These are phyloP conservation scores for Cordyceps militaris DNA, from an alignment of 2,329 filamentous ascomycete genomes.

Conservation along the genomic window DNA sequence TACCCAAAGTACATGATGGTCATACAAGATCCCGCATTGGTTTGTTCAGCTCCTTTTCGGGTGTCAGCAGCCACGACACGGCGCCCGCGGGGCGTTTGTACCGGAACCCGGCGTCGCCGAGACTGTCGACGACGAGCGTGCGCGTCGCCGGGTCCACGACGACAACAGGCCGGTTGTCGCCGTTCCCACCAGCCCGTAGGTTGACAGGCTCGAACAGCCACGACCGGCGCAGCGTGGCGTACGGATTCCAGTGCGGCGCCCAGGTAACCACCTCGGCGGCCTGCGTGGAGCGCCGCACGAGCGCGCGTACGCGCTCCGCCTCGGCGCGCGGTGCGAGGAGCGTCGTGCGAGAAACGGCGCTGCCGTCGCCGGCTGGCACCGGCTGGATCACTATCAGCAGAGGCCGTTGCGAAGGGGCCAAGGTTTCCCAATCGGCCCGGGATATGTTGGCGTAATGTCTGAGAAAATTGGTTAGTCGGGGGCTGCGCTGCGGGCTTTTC, in stretches of 20 bases:
- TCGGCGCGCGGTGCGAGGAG: slow-evolving; percentile 56
- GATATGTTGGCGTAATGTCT: slow-evolving; percentile 55
- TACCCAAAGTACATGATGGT: slow-evolving; percentile 8
- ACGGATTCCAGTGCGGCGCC: slow-evolving; percentile 61
- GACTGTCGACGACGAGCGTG: slow-evolving; percentile 54
- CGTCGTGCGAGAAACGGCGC: slow-evolving; percentile 35
- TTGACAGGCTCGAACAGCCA: slow-evolving; percentile 27
- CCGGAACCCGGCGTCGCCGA: slow-evolving; percentile 46
- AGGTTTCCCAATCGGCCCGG: slow-evolving; percentile 55
- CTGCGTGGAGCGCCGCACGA: slow-evolving; percentile 21
- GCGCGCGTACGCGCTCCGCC: slow-evolving; percentile 49
- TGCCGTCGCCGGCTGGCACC: neutral
- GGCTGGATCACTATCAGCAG: slow-evolving; percentile 56
- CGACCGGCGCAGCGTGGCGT: slow-evolving; percentile 43
- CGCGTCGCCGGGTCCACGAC: slow-evolving; percentile 61
- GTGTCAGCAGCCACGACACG: slow-evolving; percentile 45
- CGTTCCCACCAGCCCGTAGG: neutral
- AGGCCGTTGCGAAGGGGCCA: slow-evolving; percentile 58
- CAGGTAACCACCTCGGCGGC: slow-evolving; percentile 26
- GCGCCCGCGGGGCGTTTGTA: slow-evolving; percentile 46
- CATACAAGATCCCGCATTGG: neutral
- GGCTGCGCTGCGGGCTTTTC: too few species aligned
- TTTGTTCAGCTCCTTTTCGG: neutral
- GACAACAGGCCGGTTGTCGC: slow-evolving; percentile 30
- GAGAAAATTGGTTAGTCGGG: neutral